Percentiles rank a stretch among this genome's conserved stretches.
Evolutionary conservation across 305 asterid species (phyloP).

Genomic region (Striga hermonthica): DNA sequence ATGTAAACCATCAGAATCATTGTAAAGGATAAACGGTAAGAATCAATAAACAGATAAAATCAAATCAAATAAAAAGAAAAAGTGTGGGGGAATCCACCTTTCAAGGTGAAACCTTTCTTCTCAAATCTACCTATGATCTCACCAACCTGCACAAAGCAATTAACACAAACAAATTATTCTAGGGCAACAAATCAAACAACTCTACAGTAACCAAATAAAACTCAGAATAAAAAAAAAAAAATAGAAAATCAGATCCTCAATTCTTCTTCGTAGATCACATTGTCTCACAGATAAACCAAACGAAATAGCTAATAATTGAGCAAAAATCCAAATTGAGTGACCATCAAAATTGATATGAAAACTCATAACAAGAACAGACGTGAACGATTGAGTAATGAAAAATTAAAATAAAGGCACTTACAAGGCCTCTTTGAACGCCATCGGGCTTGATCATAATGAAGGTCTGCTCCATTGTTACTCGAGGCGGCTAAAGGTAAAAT

Average conservation of each 20-base stretch:
- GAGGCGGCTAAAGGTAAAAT: background rate
- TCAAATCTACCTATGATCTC: slow-evolving; percentile 77
- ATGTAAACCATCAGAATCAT: background rate
- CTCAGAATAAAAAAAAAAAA: no score
- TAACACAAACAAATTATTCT: background rate
- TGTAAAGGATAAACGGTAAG: background rate
- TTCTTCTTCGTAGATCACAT: no score
- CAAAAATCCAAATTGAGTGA: no score
- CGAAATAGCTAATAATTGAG: no score
- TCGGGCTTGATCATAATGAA: slow-evolving; percentile 95
- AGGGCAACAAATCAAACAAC: no score
- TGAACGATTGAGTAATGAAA: no score
- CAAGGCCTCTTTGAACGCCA: slow-evolving; percentile 89
- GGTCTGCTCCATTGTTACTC: slow-evolving; percentile 68
- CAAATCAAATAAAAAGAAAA: background rate
- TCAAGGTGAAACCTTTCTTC: slow-evolving; percentile 82
- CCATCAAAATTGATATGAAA: no score
- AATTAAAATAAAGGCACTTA: slow-evolving; percentile 11
- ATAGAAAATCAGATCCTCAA: no score
- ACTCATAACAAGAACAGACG: no score
- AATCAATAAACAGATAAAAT: background rate
- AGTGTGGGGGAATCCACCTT: slow-evolving; percentile 37
- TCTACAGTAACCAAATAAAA: no score
- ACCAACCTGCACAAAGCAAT: slow-evolving; percentile 54
- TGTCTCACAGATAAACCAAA: no score